Conservation (phyloP, 2,329 filamentous ascomycete genomes). For the Sporothrix sp. region DNA sequence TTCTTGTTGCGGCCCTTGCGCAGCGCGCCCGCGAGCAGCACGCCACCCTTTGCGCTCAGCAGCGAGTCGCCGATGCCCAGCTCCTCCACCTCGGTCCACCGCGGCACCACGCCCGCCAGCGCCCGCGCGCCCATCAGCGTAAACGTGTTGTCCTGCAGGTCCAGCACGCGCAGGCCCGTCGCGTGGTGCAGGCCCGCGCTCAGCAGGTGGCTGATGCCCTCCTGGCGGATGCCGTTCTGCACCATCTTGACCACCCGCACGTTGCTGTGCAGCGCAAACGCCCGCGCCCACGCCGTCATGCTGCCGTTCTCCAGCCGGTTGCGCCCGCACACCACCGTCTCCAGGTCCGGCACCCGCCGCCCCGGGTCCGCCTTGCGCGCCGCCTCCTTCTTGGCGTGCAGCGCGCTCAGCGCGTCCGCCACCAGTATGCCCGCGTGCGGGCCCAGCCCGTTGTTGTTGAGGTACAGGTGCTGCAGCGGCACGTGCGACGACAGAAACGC, state of each 20-base stretch:
- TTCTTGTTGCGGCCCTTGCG: conserved; percentile 65
- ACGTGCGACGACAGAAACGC: conserved; percentile 83
- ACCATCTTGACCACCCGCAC: conserved; percentile 92
- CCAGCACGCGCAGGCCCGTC: conserved; percentile 60
- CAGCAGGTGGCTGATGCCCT: conserved; percentile 77
- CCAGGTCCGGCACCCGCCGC: conserved; percentile 59
- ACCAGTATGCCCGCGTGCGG: conserved; percentile 83
- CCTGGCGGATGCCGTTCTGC: conserved; percentile 92
- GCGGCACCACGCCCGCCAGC: conserved; percentile 61
- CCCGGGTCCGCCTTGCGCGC: conserved; percentile 55
- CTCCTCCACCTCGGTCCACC: conserved; percentile 69
- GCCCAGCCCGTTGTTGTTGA: conserved; percentile 97
- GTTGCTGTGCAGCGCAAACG: conserved; percentile 72
- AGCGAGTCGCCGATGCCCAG: conserved; percentile 85
- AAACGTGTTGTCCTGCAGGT: conserved; percentile 97
- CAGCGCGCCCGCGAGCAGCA: conserved; percentile 64
- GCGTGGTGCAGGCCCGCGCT: conserved; percentile 67
- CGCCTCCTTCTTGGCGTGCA: conserved; percentile 75
- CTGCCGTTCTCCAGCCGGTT: conserved; percentile 90
- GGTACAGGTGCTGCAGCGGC: conserved; percentile 84
- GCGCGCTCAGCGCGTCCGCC: conserved; percentile 72
- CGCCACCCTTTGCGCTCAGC: conserved; percentile 65
- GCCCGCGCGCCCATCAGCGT: conserved; percentile 70
- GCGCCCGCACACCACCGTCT: conserved; percentile 94
- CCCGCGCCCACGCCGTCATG: conserved; percentile 89